Base-by-base conservation (phyloP, 129 eudicot genomes). In the Escallonia rubra region DNA sequence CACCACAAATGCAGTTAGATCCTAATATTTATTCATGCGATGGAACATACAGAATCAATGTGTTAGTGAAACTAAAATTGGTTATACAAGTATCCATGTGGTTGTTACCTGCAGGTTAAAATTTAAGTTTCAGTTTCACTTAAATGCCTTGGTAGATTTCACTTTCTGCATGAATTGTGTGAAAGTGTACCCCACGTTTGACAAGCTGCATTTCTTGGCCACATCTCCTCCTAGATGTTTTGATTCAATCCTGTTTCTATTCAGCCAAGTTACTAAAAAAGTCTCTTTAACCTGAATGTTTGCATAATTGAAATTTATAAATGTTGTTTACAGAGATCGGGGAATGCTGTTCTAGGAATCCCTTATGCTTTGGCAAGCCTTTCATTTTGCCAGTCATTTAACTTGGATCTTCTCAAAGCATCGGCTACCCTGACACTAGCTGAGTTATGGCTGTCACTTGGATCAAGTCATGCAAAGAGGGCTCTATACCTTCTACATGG, bases 321-420 rank as follows among this genome's bases (percentile, higher is more conserved):
- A 57, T 5, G 40, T 46, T 43, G 7, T 64, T 47, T 12, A 55
- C 91, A 92, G 98, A 87, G 80, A 80, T 82, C 99, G 52, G 99
- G 97, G 59, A 94, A 94, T 74, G 87, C 88, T 77, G 96, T 90
- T 67, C 78, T 87, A 72, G 99, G 96, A 73, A 88, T 94, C 70
- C 99, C 96, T 6, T 94, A 87, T 66, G 97, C 88, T 52, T 72
- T 94, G 72, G 99, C 99, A 43, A 89, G 99, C 77, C 81, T 94
- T 51, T 94, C 95, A 7, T 89, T 86, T 75, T 94, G 96, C 79
- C 87, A 89, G 66, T 82, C 96, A 45, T 87, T 89, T 67, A 89
- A 94, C 72, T 75, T 87, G 82, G 99, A 94, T 78, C 97, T 94
- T 82, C 89, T 94, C 43, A 94, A 83, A 81, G 95, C 93, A 58